A percentile compares a stretch with the other conserved stretches of the same genome.
These are phyloP conservation scores for Aleurites moluccanus DNA, from an alignment of 441 rosid genomes.

Conservation along the genomic window DNA sequence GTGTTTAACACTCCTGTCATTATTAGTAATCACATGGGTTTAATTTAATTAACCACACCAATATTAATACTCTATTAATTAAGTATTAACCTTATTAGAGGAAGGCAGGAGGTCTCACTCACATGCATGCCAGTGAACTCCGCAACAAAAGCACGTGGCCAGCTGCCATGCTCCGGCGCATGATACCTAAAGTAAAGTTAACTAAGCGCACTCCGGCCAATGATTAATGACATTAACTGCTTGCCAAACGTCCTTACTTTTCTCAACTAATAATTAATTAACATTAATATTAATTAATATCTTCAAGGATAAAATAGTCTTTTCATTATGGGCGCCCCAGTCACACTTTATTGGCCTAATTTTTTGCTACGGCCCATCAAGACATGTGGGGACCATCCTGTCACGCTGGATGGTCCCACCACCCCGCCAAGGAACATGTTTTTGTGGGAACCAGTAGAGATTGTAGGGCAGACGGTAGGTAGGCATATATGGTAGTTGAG, in stretches of 20 bases:
- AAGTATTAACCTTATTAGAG: slow-evolving; percentile 22
- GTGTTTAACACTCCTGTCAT: neutral
- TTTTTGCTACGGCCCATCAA: neutral
- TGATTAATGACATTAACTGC: too few relatives aligned
- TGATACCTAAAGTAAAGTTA: slow-evolving; percentile 9
- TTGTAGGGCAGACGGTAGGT: slow-evolving; percentile 11
- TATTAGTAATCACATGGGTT: slow-evolving; percentile 25
- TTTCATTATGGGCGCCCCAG: neutral
- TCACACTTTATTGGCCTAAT: neutral
- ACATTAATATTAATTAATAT: too few relatives aligned
- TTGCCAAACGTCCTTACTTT: too few relatives aligned
- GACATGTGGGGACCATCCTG: slow-evolving; percentile 24
- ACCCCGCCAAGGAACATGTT: neutral
- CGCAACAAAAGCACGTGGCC: slow-evolving; percentile 47
- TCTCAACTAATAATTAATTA: neutral
- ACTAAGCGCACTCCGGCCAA: neutral
- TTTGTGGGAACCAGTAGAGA: neutral
- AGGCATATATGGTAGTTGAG: slow-evolving; percentile 28
- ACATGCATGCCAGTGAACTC: slow-evolving; percentile 63
- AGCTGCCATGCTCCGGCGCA: slow-evolving; percentile 40
- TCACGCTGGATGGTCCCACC: slow-evolving; percentile 17
- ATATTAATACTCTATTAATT: neutral
- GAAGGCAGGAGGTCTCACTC: slow-evolving; percentile 39
- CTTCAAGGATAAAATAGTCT: slow-evolving; percentile 10
- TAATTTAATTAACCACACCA: slow-evolving; percentile 11